Percentiles rank a stretch among this genome's conserved stretches.
These are phyloP conservation scores for Elongisporangium anandrum DNA, from an alignment of 352 stramenopile genomes.

Conservation along the genomic window DNA sequence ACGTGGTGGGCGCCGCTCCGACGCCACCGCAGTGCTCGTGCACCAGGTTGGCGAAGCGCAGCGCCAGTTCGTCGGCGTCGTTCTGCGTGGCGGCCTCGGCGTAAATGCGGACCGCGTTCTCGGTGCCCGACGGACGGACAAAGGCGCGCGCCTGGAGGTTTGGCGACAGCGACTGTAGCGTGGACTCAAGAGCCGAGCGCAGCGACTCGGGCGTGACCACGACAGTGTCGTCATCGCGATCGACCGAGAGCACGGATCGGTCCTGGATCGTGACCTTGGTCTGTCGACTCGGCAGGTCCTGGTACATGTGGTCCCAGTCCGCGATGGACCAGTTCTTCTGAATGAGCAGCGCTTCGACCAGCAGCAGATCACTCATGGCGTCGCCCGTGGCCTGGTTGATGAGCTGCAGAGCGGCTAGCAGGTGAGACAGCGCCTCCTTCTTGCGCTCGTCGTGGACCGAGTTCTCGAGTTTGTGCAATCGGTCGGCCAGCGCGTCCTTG, in stretches of 20 bases:
- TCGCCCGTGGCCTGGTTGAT: constrained; percentile 98
- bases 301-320: constrained; percentile 94
- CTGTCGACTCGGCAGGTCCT: constrained; percentile 91
- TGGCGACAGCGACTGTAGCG: constrained; percentile 50
- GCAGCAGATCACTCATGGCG: constrained; percentile 95
- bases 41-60: constrained; percentile 77
- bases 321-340: constrained; percentile 86
- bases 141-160: constrained; percentile 85
- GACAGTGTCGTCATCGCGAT: constrained; percentile 65
- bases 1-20: constrained; percentile 51
- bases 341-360: constrained; percentile 94
- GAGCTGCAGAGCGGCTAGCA: constrained; percentile 86
- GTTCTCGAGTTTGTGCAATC: constrained; percentile 80
- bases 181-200: constrained; percentile 41
- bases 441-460: constrained; percentile 70
- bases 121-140: constrained; percentile 96
- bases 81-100: constrained; percentile 92
- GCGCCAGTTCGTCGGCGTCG: constrained; percentile 88
- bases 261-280: constrained; percentile 85
- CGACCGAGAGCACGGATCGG: constrained; percentile 49
- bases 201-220: constrained; percentile 58
- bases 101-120: constrained; percentile 98
- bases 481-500: constrained; percentile 82
- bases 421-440: constrained; percentile 75
- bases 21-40: constrained; percentile 74